A percentile compares a stretch with the other conserved stretches of the same genome.
Conservation (phyloP, 257 asterid genomes). For the Solanum dulcamara region DNA sequence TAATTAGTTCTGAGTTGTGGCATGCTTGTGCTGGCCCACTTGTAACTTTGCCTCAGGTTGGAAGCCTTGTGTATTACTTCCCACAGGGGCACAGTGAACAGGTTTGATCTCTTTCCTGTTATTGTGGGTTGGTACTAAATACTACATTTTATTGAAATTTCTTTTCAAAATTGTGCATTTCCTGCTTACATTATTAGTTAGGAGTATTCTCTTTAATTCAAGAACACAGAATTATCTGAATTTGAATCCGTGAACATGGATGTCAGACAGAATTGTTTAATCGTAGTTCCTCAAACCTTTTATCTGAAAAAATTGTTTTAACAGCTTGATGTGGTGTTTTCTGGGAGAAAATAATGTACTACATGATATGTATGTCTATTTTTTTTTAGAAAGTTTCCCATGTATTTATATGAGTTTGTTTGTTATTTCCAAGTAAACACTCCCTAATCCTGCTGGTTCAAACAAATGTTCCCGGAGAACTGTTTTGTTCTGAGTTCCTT, state of each 20-base stretch:
- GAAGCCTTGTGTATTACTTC: constrained; percentile 78
- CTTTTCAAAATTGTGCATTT: not conserved
- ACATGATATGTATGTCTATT: not conserved
- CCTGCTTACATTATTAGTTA: not conserved
- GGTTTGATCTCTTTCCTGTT: constrained; percentile 21
- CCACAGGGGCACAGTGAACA: constrained; percentile 94
- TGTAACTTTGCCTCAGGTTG: constrained; percentile 76
- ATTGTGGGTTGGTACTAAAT: not conserved
- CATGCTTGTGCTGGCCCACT: constrained; percentile 92
- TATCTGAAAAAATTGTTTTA: not conserved
- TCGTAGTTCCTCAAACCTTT: not conserved
- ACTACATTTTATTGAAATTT: not conserved
- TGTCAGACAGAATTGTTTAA: not conserved
- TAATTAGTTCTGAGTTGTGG: constrained; percentile 73
- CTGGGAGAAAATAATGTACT: not conserved
- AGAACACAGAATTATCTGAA: not conserved
- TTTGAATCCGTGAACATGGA: not conserved
- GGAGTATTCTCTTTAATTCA: not conserved
- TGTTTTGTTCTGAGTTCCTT: not conserved
- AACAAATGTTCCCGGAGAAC: not conserved
- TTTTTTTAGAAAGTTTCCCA: not conserved
- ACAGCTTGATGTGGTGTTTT: not conserved
- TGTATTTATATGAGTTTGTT: not conserved
- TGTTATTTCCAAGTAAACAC: not conserved
- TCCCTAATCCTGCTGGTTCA: not conserved